Base-by-base conservation (phyloP, 306 rosid species). In the Malus sylvestris region DNA sequence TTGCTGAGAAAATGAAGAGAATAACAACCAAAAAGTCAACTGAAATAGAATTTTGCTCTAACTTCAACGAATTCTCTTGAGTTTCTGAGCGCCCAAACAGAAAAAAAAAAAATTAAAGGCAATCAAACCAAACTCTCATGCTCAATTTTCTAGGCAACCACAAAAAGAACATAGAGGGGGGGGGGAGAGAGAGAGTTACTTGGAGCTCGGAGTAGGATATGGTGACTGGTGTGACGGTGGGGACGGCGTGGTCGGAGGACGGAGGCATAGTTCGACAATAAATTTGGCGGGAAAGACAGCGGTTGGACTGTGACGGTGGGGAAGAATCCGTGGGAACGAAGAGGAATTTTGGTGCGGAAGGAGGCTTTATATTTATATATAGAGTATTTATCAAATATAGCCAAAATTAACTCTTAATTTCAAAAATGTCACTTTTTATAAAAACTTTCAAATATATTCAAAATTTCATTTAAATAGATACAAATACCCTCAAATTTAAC, bases 151-250 rank as follows among this genome's bases (percentile, higher is more conserved):
- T 33, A 35, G 33, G 33, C 2, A 42, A 65, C 55, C 67, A 81
- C 70, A 74, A 55, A 10, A 12, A n/a, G 20, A 52, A 53, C 63
- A 0, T 29, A 71, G 65, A 45, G 22, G n/a, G n/a, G n/a, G n/a
- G n/a, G n/a, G n/a, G 30, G 32, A 0, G 33, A 73, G 73, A 58
- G 57, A 62, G 15, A 51, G 71, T 75, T 76, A 90, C 98, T 74
- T 83, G 71, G 78, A 95, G 92, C 52, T 86, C 91, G 15, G 89
- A 80, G 87, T 82, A 89, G 15, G 97, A 82, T 71, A 95, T 82
- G 84, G 93, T 77, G 81, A 88, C 85, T 0, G 93, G 81, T 65
- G 86, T 67, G 81, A 84, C 38, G 7, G 87, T 84, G 67, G 95
- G 94, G 57, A 80, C 67, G 67, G 81, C 23, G 77, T 83, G 63